phyloP scores from a whole-genome alignment of 371 early-diverging fungal genomes.

The Lichtheimia ramosa region DNA sequence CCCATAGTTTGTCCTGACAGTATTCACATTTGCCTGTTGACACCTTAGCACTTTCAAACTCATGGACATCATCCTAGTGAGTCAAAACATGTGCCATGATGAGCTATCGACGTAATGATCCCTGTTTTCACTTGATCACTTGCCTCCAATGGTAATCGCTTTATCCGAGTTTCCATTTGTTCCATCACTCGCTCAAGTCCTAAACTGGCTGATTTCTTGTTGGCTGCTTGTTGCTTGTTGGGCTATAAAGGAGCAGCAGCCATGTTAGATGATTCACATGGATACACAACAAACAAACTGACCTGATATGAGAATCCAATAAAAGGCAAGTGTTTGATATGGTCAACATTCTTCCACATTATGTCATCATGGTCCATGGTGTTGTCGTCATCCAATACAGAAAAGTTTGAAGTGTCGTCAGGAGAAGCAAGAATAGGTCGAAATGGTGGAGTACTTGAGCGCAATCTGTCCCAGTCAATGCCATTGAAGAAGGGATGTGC shows the following conservation, averaged over 20 bases:
- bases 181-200: background rate
- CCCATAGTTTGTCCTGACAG: conserved; percentile 10
- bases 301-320: conserved; percentile 76
- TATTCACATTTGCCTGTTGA: conserved; percentile 7
- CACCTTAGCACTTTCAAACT: background rate
- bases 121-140: background rate
- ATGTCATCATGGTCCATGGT: too few species aligned
- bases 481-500: conserved; percentile 83
- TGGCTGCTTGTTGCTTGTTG: background rate
- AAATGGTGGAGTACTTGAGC: conserved; percentile 76
- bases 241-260: too few species aligned
- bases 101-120: background rate
- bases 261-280: background rate
- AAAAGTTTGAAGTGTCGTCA: conserved; percentile 87
- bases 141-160: background rate
- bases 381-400: conserved; percentile 65
- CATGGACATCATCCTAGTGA: conserved; percentile 2
- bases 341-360: conserved; percentile 10
- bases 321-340: conserved; percentile 77
- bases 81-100: background rate
- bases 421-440: conserved; percentile 77
- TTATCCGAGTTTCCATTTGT: background rate
- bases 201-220: background rate
- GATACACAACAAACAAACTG: background rate
- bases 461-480: conserved; percentile 72